Conservation (phyloP, 148 eudicot species). For the Fagopyrum esculentum region DNA sequence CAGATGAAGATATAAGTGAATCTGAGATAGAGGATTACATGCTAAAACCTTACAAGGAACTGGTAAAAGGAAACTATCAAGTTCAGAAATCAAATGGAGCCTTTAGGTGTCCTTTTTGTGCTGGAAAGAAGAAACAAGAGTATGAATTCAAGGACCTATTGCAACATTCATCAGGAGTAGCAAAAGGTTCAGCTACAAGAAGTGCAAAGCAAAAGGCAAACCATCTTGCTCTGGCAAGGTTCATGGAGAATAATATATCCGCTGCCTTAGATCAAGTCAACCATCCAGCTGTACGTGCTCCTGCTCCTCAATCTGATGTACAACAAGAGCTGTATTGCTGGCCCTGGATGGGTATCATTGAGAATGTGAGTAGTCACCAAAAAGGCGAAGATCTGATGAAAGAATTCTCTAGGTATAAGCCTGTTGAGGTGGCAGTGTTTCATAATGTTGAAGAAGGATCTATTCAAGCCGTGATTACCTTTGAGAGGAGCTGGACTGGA, state of each 20-base stretch:
- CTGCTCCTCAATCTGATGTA: slow-evolving; percentile 20
- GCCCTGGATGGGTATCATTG: slow-evolving; percentile 74
- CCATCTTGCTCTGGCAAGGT: slow-evolving; percentile 60
- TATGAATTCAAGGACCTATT: slow-evolving; percentile 63
- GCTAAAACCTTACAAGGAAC: slow-evolving; percentile 59
- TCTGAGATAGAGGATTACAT: slow-evolving; percentile 75
- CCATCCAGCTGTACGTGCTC: slow-evolving; percentile 21
- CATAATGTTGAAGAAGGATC: slow-evolving; percentile 27
- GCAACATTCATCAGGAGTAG: slow-evolving; percentile 73
- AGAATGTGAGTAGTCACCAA: slow-evolving; percentile 36
- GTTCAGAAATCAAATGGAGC: slow-evolving; percentile 47
- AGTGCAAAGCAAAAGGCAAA: slow-evolving; percentile 60
- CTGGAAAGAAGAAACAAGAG: slow-evolving; percentile 89
- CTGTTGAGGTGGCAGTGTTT: slow-evolving; percentile 37
- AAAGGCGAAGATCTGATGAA: slow-evolving; percentile 38
- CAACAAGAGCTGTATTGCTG: slow-evolving; percentile 40
- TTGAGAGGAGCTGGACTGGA: slow-evolving; percentile 59
- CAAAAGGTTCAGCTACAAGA: slow-evolving; percentile 58
- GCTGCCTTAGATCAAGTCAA: slow-evolving; percentile 18
- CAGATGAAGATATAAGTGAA: slow-evolving; percentile 69
- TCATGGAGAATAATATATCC: slow-evolving; percentile 47
- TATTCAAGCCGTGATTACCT: slow-evolving; percentile 47
- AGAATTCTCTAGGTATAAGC: slow-evolving; percentile 41
- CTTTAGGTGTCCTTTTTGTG: slow-evolving; percentile 80
- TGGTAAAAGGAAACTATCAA: slow-evolving; percentile 43